These are phyloP conservation scores for Auricularia heimuer DNA, from an alignment of 768 basidiomycete genomes.

Conservation along the genomic window DNA sequence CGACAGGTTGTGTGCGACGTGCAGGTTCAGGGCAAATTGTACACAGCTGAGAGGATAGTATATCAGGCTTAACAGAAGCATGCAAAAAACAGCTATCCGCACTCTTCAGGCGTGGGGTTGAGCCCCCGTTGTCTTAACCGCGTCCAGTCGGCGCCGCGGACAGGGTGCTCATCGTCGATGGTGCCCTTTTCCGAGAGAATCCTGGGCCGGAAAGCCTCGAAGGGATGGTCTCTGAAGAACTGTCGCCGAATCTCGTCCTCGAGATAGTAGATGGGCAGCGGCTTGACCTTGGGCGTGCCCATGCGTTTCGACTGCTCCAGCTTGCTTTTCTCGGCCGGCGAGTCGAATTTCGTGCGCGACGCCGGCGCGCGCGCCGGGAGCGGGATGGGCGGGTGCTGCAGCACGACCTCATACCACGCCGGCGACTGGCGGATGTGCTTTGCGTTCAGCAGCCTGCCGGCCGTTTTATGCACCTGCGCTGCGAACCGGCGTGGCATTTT, in stretches of 20 bases:
- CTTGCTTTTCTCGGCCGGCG: conserved; percentile 5
- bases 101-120: conserved; percentile 90
- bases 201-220: conserved; percentile 80
- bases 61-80: neutral
- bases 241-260: conserved; percentile 82
- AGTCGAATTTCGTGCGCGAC: conserved; percentile 45
- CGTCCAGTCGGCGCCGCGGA: conserved; percentile 61
- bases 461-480: conserved; percentile 80
- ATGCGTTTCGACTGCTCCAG: conserved; percentile 8
- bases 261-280: conserved; percentile 58
- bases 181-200: conserved; percentile 62
- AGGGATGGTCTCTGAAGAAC: conserved; percentile 95
- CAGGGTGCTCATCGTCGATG: conserved; percentile 45
- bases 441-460: conserved; percentile 66
- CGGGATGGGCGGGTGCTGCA: conserved; percentile 79
- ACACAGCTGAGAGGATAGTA: conserved; percentile 46
- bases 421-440: conserved; percentile 56
- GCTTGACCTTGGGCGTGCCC: conserved; percentile 21
- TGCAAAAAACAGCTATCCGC: conserved; percentile 22
- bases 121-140: conserved; percentile 69
- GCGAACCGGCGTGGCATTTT: conserved; percentile 72
- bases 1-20: conserved; percentile 49
- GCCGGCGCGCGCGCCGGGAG: conserved; percentile 70
- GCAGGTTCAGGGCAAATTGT: conserved; percentile 69
- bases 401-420: conserved; percentile 75